A percentile compares a stretch with the other conserved stretches of the same genome.
Conservation (phyloP, 768 basidiomycete species). For the Psilocybe sp. region DNA sequence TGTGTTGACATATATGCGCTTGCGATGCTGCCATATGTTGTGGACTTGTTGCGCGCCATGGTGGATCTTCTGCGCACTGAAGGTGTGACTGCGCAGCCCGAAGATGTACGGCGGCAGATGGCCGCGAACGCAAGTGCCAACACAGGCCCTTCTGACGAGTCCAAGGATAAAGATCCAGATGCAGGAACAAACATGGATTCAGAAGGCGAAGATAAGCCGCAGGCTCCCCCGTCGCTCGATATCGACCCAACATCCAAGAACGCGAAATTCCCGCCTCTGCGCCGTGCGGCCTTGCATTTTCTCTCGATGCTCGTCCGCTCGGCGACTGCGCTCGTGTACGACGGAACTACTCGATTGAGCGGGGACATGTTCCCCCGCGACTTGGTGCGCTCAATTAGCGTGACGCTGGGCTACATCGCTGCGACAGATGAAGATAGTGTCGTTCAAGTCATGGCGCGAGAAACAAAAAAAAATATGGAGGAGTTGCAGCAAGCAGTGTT, state of each 20-base stretch:
- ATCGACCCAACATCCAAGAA: conserved; percentile 54
- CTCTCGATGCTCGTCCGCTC: conserved; percentile 68
- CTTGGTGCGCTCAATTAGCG: conserved; percentile 47
- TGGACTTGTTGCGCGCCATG: conserved; percentile 64
- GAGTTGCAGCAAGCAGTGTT: conserved; percentile 47
- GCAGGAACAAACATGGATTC: not conserved
- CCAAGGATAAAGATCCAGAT: not conserved
- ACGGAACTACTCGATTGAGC: conserved; percentile 20
- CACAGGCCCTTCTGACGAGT: not conserved
- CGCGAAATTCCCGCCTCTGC: conserved; percentile 72
- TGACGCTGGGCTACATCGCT: conserved; percentile 67
- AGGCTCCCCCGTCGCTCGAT: conserved; percentile 40
- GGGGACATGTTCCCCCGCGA: conserved; percentile 26
- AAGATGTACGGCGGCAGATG: not conserved
- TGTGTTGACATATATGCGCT: conserved; percentile 64
- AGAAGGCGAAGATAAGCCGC: conserved; percentile 15
- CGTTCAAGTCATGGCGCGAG: conserved; percentile 74
- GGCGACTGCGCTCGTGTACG: conserved; percentile 48
- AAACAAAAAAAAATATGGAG: conserved; percentile 54
- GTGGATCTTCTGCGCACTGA: conserved; percentile 77
- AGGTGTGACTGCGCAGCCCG: conserved; percentile 30
- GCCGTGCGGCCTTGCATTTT: conserved; percentile 87
- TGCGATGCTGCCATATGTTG: conserved; percentile 59
- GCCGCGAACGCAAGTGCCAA: not conserved
- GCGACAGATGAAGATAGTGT: conserved; percentile 70